Evolutionary conservation across 768 basidiomycete species (phyloP), one percentile per base, ranked within the genome.

Genomic region (Galerina marginata): DNA sequence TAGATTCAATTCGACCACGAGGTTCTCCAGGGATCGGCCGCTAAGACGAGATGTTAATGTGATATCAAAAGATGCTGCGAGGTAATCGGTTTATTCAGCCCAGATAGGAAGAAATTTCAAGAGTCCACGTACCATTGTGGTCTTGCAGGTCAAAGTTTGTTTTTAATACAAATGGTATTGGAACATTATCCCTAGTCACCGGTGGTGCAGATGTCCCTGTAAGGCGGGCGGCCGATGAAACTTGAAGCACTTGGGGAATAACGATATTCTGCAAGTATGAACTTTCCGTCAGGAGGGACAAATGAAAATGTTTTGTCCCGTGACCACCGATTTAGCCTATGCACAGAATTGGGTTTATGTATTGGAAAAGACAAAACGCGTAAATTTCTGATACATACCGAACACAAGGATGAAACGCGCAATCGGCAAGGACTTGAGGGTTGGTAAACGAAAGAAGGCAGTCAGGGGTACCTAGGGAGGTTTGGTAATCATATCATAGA

Each of bases 381-480:
- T 26, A 16, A 23, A 23, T 48, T 25, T 26, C 54, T 15, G 10
- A 71, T 20, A 20, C 85, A 59, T 72, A 93, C 93, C 96, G 84
- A 57, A 99, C 88, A 71, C 95, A 97, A 33, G 95, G 87, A 72
- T 99, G 96, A 73, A 99, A 96, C 2, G 92, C 86, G 62, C 89
- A 91, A 66, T 96, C 92, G 2, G 79, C 79, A 67, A 95, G 77
- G 33, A 86, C 82, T 66, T 85, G 85, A 1, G 92, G 83, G 71
- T 93, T 94, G 6, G 85, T 81, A 71, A 96, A 92, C 12, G 83
- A 86, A 58, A 96, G 72, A 2, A 88, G 78, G 54, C 96, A 82
- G 68, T 97, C 96, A n/a, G 96, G 96, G 45, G 89, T 95, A 46
- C 95, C 95, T 89, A 71, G 46, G 47, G 52, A 39, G 23, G 54